These are phyloP conservation scores for Pseudogymnoascus sp. DNA, from an alignment of 2,329 filamentous ascomycete genomes.

Conservation along the genomic window DNA sequence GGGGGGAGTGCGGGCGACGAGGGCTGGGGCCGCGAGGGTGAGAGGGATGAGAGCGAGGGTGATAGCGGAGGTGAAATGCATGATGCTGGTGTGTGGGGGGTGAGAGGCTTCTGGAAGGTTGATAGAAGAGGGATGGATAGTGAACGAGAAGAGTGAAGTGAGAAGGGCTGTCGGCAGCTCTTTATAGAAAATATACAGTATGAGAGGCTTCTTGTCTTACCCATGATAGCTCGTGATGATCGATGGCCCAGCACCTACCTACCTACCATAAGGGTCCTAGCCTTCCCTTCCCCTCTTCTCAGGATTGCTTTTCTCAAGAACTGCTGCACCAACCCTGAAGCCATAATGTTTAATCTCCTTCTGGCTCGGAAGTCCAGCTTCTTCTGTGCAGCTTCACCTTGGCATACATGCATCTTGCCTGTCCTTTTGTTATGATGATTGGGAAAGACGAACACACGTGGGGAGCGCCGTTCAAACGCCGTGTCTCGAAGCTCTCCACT, in stretches of 20 bases:
- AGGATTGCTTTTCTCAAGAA: not conserved
- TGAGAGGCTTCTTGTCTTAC: slow-evolving; percentile 3
- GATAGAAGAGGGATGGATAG: not conserved
- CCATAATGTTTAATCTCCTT: slow-evolving; percentile 4
- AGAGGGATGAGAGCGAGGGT: slow-evolving; percentile 13
- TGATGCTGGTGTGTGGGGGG: slow-evolving; percentile 9
- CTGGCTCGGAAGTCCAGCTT: not conserved
- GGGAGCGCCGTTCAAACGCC: not conserved
- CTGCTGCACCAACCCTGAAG: not conserved
- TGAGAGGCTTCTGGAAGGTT: not conserved
- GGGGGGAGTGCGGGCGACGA: slow-evolving; percentile 39
- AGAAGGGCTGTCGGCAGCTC: not conserved
- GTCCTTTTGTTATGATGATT: not conserved
- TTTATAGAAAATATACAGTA: not conserved
- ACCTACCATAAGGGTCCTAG: slow-evolving; percentile 1
- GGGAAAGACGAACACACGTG: not conserved
- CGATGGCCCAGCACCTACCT: not conserved
- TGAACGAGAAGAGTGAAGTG: not conserved
- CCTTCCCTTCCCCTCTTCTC: not conserved
- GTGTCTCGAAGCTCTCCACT: not conserved
- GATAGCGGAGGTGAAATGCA: slow-evolving; percentile 16
- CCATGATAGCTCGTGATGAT: slow-evolving; percentile 3
- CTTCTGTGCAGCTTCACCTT: not conserved
- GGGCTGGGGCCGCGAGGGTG: slow-evolving; percentile 15
- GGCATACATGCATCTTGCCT: not conserved